Evolutionary conservation across 2,329 filamentous ascomycete species (phyloP), one percentile per base, ranked within the genome.

Genomic region (Aspergillus neoniger): DNA sequence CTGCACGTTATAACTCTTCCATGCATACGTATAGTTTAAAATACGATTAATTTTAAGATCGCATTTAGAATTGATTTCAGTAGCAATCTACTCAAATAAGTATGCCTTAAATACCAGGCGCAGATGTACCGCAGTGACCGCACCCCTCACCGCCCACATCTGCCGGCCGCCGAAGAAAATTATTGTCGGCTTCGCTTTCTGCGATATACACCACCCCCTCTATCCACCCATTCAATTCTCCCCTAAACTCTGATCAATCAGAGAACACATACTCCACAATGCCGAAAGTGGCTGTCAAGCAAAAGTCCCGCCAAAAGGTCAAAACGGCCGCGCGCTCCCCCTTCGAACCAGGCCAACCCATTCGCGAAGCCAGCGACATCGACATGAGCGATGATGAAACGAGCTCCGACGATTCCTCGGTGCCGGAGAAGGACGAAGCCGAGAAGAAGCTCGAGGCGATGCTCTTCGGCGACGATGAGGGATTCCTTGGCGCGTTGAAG

Each of bases 381-480:
- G 68, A 73, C 15, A 67, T 72, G 65, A 14, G 10, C 32, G 66
- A 67, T 17, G 68, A 68, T 28, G 68, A 72, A 17, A 65, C 65
- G 1, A 68, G 62, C 39, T 63, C 60, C 3, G 67, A 67, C 17
- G 69, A 70, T 19, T 58, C 62, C 15, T 65, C 72, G 3, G 67
- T 75, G 12, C 70, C 80, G 57, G 88, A 90, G 54, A 95, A 94
- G 73, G 92, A 96, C 73, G 88, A 87, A 14, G 88, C 90, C 55
- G 93, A 97, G 75, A 87, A 90, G 71, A 91, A 94, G 73, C 86
- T 97, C 30, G 94, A 97, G 79, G 86, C 88, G 65, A 81, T 97
- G 63, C 90, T 99, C 3, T 91, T 99, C 63, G 95, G 95, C 58
- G 91, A 96, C 77, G 87, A 89, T 50, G 85, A 86, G n/a, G 91